These are phyloP conservation scores for Meyerozyma carpophila DNA, from an alignment of 1,139 yeast species.

Conservation along the genomic window DNA sequence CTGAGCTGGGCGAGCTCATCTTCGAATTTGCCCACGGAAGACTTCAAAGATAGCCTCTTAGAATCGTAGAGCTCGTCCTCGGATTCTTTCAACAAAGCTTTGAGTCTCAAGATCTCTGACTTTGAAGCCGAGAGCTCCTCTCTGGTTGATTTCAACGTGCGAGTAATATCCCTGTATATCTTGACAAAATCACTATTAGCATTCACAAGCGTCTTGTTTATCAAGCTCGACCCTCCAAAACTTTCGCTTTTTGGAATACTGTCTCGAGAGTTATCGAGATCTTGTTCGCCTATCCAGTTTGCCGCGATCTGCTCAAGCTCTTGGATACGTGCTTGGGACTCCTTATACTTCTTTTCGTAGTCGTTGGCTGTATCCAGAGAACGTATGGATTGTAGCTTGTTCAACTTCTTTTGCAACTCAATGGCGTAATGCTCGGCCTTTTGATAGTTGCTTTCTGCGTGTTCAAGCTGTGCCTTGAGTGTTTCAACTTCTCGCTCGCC, in stretches of 20 bases:
- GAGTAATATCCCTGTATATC: conserved; percentile 53
- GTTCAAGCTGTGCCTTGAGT: conserved; percentile 31
- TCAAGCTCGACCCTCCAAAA: conserved; percentile 33
- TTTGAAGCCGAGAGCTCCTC: conserved; percentile 47
- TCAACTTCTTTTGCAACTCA: conserved; percentile 41
- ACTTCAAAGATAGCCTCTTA: conserved; percentile 28
- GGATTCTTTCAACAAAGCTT: conserved; percentile 42
- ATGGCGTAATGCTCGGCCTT: conserved; percentile 45
- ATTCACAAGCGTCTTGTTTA: conserved; percentile 20
- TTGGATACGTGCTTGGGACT: conserved; percentile 29
- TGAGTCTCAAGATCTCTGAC: conserved; percentile 47
- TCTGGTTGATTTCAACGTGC: conserved; percentile 43
- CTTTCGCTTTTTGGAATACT: conserved; percentile 29
- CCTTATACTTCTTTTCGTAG: conserved; percentile 33
- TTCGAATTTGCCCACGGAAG: conserved; percentile 37
- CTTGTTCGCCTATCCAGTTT: conserved; percentile 1
- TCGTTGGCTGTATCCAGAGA: conserved; percentile 31
- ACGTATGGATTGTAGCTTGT: conserved; percentile 37
- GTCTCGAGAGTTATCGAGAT: conserved; percentile 5
- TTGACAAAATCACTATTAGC: conserved; percentile 43
- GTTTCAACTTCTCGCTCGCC: conserved; percentile 26
- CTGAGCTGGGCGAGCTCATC: conserved; percentile 37
- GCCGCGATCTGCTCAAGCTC: conserved; percentile 30
- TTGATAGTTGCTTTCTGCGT: conserved; percentile 37
- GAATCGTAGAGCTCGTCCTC: conserved; percentile 43